Percentiles rank a stretch among this genome's conserved stretches.
Conservation (phyloP, 768 basidiomycete species). For the Termitomyces sp. region DNA sequence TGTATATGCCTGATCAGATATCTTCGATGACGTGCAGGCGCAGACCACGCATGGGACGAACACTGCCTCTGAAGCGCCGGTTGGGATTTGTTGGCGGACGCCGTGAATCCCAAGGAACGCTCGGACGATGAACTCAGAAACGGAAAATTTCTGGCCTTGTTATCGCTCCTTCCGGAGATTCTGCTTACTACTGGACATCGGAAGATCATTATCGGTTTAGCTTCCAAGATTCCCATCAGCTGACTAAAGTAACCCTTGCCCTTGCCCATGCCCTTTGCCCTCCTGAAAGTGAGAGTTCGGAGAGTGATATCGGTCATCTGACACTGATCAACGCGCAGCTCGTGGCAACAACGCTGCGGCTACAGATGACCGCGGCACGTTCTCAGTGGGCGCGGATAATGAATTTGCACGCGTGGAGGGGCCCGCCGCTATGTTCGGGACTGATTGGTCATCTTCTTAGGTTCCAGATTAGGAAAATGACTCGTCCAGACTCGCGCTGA, state of each 20-base stretch:
- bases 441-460: conserved; percentile 5
- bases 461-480: conserved; percentile 9
- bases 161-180: neutral
- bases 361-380: neutral
- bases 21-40: neutral
- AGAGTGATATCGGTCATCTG: neutral
- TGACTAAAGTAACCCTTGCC: conserved; percentile 6
- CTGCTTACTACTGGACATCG: neutral
- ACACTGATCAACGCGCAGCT: neutral
- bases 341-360: neutral
- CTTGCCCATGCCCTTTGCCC: conserved; percentile 10
- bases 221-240: neutral
- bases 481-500: conserved; percentile 10
- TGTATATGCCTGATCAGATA: neutral
- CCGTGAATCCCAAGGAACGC: neutral
- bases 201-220: conserved; percentile 4
- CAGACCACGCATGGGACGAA: neutral
- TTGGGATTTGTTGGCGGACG: neutral
- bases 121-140: neutral
- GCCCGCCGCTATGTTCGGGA: conserved; percentile 9
- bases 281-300: neutral
- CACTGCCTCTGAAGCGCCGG: neutral
- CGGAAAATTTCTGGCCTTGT: neutral
- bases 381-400: neutral
- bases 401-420: neutral